Evolutionary conservation across 371 early-diverging fungal genomes (phyloP).

Genomic region (Blyttiomyces sp.): DNA sequence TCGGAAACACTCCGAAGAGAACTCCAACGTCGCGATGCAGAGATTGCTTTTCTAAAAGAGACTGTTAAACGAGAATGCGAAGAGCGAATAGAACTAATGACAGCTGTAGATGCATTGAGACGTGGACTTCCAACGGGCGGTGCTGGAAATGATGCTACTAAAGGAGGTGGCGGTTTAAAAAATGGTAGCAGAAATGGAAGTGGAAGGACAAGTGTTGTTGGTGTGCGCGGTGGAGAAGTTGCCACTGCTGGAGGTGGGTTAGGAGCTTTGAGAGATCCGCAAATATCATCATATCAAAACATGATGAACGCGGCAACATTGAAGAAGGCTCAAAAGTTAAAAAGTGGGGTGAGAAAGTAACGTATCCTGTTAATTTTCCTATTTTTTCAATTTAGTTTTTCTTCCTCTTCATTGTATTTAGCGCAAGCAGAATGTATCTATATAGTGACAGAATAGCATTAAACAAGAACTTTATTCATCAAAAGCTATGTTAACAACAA

Average conservation of each 20-base stretch:
- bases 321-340: conserved; percentile 10
- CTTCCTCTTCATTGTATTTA: too few species aligned
- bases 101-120: conserved; percentile 24
- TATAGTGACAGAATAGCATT: too few species aligned
- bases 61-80: conserved; percentile 52
- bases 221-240: neutral
- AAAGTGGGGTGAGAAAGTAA: conserved; percentile 4
- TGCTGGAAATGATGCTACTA: neutral
- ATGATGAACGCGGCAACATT: conserved; percentile 11
- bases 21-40: conserved; percentile 33
- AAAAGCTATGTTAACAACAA: too few species aligned
- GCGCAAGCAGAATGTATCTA: too few species aligned
- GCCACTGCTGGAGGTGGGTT: neutral
- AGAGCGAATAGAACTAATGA: conserved; percentile 46
- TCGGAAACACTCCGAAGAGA: conserved; percentile 6
- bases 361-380: too few species aligned
- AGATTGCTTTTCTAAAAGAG: conserved; percentile 47
- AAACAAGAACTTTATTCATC: too few species aligned
- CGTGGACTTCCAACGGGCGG: neutral
- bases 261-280: neutral
- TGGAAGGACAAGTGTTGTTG: neutral
- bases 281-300: conserved; percentile 9
- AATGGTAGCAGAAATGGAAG: neutral
- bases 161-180: neutral
- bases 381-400: too few species aligned